A percentile compares a stretch with the other conserved stretches of the same genome.
Conservation (phyloP, 495 filamentous ascomycete genomes). For the Aspergillus cavernicola region DNA sequence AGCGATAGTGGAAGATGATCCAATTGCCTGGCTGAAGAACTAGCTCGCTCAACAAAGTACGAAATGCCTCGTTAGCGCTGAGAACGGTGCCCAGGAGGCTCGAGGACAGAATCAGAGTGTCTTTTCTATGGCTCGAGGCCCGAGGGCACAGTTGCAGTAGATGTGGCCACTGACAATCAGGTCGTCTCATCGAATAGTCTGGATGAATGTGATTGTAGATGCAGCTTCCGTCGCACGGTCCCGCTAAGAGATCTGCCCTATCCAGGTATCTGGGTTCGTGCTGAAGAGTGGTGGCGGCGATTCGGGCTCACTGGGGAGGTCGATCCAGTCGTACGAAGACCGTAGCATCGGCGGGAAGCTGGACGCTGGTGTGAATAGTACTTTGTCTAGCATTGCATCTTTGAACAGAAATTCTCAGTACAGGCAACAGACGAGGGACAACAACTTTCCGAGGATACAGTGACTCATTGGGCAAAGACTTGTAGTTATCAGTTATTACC, state of each 20-base stretch:
- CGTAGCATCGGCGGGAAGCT: not conserved
- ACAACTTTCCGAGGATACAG: too few relatives aligned
- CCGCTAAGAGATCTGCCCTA: not conserved
- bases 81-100: too few relatives aligned
- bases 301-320: not conserved
- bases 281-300: not conserved
- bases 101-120: too few relatives aligned
- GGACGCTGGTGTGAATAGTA: not conserved
- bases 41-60: not conserved
- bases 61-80: not conserved
- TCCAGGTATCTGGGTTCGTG: constrained; percentile 1
- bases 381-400: too few relatives aligned
- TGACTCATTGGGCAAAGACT: too few relatives aligned
- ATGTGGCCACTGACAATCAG: not conserved
- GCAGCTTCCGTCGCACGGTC: not conserved
- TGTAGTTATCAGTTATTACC: too few relatives aligned
- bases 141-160: not conserved
- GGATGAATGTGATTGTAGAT: not conserved
- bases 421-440: too few relatives aligned
- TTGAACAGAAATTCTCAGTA: too few relatives aligned
- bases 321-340: constrained; percentile 6
- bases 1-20: not conserved
- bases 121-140: not conserved
- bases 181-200: not conserved
- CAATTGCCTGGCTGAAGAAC: not conserved